A percentile compares a stretch with the other conserved stretches of the same genome.
These are phyloP conservation scores for Vishniacozyma victoriae DNA, from an alignment of 768 basidiomycete species.

Conservation along the genomic window DNA sequence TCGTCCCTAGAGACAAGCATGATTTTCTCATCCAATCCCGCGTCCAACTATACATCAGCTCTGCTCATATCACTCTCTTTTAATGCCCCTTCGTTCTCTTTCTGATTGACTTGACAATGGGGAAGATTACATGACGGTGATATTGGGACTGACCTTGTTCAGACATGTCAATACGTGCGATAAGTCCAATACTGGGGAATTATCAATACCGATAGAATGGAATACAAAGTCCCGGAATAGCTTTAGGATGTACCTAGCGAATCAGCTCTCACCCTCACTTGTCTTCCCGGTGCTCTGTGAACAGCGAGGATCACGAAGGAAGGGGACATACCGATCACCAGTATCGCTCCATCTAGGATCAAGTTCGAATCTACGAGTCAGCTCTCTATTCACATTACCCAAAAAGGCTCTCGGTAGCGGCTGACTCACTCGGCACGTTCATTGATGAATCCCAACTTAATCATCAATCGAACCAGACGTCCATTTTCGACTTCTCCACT, in stretches of 20 bases:
- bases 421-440: slow-evolving; percentile 88
- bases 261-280: not conserved
- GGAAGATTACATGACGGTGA: not conserved
- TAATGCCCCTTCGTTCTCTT: not conserved
- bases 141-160: slow-evolving; percentile 66
- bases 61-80: not conserved
- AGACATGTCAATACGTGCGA: slow-evolving; percentile 84
- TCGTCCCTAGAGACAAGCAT: slow-evolving; percentile 95
- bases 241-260: slow-evolving; percentile 74
- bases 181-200: slow-evolving; percentile 81
- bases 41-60: slow-evolving; percentile 63
- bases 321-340: slow-evolving; percentile 64
- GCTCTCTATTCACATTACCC: too few species aligned
- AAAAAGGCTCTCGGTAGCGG: too few species aligned
- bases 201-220: slow-evolving; percentile 88
- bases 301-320: too few species aligned
- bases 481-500: slow-evolving; percentile 89
- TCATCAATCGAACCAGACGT: slow-evolving; percentile 75
- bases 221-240: slow-evolving; percentile 97
- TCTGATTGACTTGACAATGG: not conserved
- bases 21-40: slow-evolving; percentile 84
- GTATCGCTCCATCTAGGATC: slow-evolving; percentile 98
- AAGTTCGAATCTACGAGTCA: slow-evolving; percentile 67
- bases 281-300: not conserved
- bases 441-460: slow-evolving; percentile 97